Conservation (phyloP, 1,139 yeast genomes). For the Geotrichum cucujoidarum region DNA sequence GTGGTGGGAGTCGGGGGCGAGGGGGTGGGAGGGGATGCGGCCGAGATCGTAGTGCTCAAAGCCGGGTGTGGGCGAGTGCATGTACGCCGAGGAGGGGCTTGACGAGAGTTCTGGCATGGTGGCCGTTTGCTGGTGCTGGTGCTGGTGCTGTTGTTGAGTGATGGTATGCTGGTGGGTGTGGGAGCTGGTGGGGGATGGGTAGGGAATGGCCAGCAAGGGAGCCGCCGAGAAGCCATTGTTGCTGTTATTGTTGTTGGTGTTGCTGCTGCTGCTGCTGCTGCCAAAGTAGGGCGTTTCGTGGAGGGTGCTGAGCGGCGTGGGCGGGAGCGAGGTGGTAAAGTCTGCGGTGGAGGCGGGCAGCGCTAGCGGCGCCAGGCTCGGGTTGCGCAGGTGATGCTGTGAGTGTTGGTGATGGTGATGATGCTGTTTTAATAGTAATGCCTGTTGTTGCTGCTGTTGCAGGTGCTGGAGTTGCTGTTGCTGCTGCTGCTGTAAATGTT, state of each 20-base stretch:
- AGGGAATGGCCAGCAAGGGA: not conserved
- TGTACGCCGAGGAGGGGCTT: not conserved
- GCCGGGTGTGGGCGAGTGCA: not conserved
- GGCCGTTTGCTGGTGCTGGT: not conserved
- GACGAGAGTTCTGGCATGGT: not conserved
- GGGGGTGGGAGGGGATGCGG: too few species aligned
- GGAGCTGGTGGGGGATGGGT: not conserved
- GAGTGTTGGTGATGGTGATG: not conserved
- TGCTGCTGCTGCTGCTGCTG: not conserved
- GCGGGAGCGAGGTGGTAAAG: not conserved
- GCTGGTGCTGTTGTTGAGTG: not conserved
- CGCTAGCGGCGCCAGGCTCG: not conserved
- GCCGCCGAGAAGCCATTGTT: too few species aligned
- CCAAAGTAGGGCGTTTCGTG: not conserved
- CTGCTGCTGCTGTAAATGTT: not conserved
- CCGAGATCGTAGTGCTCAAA: conserved; percentile 10
- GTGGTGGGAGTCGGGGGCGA: conserved; percentile 3
- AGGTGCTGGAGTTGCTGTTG: not conserved
- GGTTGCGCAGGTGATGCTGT: not conserved
- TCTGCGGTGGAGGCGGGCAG: not conserved
- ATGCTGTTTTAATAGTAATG: not conserved
- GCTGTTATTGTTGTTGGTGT: not conserved
- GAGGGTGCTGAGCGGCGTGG: conserved; percentile 2
- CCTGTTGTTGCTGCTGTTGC: not conserved
- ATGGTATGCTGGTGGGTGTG: not conserved